A percentile compares a stretch with the other conserved stretches of the same genome.
Evolutionary conservation across 2,329 filamentous ascomycete species (phyloP).

Genomic region (Paradendryphiella salina): DNA sequence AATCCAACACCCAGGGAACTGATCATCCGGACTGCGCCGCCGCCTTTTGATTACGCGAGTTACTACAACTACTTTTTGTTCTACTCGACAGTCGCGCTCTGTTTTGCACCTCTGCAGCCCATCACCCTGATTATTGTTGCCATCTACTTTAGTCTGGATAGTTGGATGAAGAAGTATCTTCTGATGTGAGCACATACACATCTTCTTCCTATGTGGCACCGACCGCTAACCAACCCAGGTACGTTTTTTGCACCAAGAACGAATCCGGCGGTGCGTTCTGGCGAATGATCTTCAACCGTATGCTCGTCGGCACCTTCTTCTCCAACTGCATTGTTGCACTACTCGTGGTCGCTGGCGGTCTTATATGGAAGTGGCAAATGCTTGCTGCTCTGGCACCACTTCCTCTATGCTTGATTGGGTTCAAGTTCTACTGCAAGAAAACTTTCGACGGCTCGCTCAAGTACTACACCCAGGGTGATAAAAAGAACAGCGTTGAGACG

Average conservation of each 20-base stretch:
- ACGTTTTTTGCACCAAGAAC: conserved; percentile 95
- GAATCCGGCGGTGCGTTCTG: conserved; percentile 94
- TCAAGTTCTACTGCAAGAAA: conserved; percentile 81
- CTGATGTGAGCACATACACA: conserved; percentile 61
- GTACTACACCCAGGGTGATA: conserved; percentile 73
- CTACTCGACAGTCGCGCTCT: conserved; percentile 86
- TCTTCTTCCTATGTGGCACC: neutral
- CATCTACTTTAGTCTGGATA: conserved; percentile 85
- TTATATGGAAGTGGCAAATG: conserved; percentile 51
- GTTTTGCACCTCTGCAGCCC: conserved; percentile 83
- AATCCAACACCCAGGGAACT: conserved; percentile 86
- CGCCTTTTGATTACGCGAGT: conserved; percentile 88
- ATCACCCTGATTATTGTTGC: conserved; percentile 83
- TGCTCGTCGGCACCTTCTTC: conserved; percentile 79
- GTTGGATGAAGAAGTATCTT: conserved; percentile 91
- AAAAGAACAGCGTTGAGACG: conserved; percentile 54
- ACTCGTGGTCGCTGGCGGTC: conserved; percentile 70
- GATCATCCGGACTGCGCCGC: conserved; percentile 91
- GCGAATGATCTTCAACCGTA: conserved; percentile 89
- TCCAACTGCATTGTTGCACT: conserved; percentile 78
- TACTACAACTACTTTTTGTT: conserved; percentile 99
- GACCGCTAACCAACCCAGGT: conserved; percentile 3
- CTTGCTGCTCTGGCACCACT: conserved; percentile 73
- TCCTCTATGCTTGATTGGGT: conserved; percentile 74
- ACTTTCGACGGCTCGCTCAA: conserved; percentile 78